phyloP scores from a whole-genome alignment of 768 basidiomycete species.

The Phlegmacium glaucopus region DNA sequence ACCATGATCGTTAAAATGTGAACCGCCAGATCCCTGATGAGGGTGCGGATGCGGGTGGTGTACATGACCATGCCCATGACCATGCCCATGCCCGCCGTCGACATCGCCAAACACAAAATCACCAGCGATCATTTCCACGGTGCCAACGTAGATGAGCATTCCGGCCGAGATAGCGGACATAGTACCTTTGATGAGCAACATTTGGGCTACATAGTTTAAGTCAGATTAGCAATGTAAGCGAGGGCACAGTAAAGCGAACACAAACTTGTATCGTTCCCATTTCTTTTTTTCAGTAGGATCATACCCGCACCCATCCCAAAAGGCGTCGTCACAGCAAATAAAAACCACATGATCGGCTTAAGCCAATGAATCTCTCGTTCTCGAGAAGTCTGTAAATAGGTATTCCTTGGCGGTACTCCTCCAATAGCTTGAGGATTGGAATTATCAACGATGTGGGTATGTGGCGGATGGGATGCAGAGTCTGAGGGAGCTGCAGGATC shows the following conservation, averaged over 20 bases:
- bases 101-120: conserved; percentile 9
- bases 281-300: conserved; percentile 30
- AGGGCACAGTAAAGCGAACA: conserved; percentile 8
- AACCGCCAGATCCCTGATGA: no score
- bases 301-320: conserved; percentile 63
- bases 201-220: conserved; percentile 32
- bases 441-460: no score
- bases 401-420: conserved; percentile 1
- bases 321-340: conserved; percentile 77
- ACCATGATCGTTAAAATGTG: background rate
- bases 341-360: conserved; percentile 49
- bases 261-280: conserved; percentile 14
- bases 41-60: no score
- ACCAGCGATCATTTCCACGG: background rate
- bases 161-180: conserved; percentile 5
- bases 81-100: background rate
- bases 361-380: conserved; percentile 32
- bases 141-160: background rate
- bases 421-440: background rate
- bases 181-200: conserved; percentile 23
- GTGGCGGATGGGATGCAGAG: no score
- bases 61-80: background rate
- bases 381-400: background rate
- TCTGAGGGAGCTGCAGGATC: no score
- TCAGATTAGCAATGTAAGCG: conserved; percentile 81